Percentiles rank a stretch among this genome's conserved stretches.
Evolutionary conservation across 2,329 filamentous ascomycete genomes (phyloP).

Genomic region (Beauveria varroae): DNA sequence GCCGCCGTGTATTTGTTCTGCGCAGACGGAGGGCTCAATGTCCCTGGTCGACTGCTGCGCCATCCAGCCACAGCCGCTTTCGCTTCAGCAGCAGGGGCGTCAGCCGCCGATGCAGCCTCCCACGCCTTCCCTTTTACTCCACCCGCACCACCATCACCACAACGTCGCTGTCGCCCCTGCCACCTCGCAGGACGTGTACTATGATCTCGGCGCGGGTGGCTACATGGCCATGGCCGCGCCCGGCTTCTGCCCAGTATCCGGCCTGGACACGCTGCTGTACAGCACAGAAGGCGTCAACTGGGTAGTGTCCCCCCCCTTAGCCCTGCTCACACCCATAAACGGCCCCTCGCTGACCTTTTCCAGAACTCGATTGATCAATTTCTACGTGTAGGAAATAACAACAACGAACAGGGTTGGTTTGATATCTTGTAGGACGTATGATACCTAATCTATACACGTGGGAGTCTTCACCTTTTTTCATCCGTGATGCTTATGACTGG

Average conservation of each 20-base stretch:
- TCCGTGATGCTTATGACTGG: no score
- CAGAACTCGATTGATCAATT: constrained; percentile 24
- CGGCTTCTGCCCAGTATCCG: constrained; percentile 24
- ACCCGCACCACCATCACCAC: neutral
- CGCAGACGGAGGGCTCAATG: neutral
- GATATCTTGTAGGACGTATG: neutral
- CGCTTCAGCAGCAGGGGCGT: neutral
- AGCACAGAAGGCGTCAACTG: constrained; percentile 30
- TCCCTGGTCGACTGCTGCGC: neutral
- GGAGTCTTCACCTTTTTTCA: neutral
- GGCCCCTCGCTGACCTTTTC: neutral
- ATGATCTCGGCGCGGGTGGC: neutral
- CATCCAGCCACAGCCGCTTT: neutral
- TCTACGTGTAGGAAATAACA: constrained; percentile 12
- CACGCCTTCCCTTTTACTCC: neutral
- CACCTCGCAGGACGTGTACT: constrained; percentile 13
- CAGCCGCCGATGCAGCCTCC: neutral
- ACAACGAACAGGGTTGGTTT: neutral
- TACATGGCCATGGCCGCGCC: constrained; percentile 16
- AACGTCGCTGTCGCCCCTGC: constrained; percentile 3
- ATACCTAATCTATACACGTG: neutral
- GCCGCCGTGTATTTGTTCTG: neutral
- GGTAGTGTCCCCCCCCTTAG: constrained; percentile 20
- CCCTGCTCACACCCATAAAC: neutral
- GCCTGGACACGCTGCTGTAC: constrained; percentile 30